These are phyloP conservation scores for fission yeast (Schizosaccharomyces pombe) DNA, from an alignment of 805 yeast genomes.

Conservation along the genomic window DNA sequence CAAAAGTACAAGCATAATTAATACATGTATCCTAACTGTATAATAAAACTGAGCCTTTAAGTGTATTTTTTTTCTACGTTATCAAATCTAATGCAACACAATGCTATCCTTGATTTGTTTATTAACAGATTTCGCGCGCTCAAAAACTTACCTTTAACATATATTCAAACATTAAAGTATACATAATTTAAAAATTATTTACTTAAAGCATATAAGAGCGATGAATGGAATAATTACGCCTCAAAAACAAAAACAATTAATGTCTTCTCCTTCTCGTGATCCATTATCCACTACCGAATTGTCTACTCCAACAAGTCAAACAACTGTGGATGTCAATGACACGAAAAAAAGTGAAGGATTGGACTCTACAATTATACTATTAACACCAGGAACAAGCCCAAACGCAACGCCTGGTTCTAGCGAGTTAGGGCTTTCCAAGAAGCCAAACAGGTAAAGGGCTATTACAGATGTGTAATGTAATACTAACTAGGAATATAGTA, in stretches of 20 bases:
- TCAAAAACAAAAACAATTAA: background rate
- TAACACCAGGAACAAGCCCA: background rate
- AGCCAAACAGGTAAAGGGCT: no score
- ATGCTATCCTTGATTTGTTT: no score
- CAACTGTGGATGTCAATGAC: background rate
- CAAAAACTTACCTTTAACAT: no score
- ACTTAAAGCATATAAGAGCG: background rate
- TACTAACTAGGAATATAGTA: no score
- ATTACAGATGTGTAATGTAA: no score
- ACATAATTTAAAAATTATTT: background rate
- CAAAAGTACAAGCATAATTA: no score
- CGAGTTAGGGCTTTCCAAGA: background rate
- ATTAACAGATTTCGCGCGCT: no score
- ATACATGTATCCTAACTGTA: no score
- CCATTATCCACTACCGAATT: background rate
- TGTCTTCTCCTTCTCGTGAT: background rate
- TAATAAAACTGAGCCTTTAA: no score
- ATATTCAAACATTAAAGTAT: background rate
- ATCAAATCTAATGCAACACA: no score
- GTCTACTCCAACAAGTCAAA: background rate
- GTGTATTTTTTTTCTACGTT: no score
- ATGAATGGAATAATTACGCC: background rate
- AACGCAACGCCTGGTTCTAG: background rate
- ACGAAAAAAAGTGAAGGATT: background rate
- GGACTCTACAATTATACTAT: background rate